Percentiles rank a stretch among this genome's conserved stretches.
These are phyloP conservation scores for Syncephalastrum contaminatum DNA, from an alignment of 371 early-diverging fungal species.

Conservation along the genomic window DNA sequence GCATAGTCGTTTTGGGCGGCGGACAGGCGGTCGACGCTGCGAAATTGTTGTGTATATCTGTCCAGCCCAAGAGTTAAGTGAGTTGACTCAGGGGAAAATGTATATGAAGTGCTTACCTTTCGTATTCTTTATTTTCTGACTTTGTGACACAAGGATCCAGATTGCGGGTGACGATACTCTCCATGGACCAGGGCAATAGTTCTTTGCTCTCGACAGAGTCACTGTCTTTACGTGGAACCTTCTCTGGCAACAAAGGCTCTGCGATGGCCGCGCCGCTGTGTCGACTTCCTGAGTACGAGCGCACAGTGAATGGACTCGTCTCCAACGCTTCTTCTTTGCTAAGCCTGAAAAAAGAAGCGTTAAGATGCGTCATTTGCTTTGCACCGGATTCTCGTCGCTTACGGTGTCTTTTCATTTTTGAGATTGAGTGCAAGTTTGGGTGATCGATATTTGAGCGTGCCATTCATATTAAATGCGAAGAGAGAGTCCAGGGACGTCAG, in stretches of 20 bases:
- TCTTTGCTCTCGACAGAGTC: constrained; percentile 21
- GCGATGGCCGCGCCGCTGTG: background rate
- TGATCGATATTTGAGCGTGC: constrained; percentile 65
- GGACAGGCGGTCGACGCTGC: constrained; percentile 33
- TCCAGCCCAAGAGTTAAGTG: background rate
- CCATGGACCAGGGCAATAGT: constrained; percentile 39
- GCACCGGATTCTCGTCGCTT: constrained; percentile 25
- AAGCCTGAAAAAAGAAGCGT: constrained; percentile 14
- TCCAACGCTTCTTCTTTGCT: constrained; percentile 36
- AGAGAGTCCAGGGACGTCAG: constrained; percentile 73
- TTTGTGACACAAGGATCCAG: constrained; percentile 57
- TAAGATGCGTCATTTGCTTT: background rate
- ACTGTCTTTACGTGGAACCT: constrained; percentile 20
- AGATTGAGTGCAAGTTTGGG: constrained; percentile 21
- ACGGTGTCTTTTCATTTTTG: constrained; percentile 6
- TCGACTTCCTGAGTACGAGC: constrained; percentile 9
- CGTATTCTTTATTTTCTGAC: constrained; percentile 58
- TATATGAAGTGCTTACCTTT: constrained; percentile 35
- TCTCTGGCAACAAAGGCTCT: constrained; percentile 8
- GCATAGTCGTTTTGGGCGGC: constrained; percentile 23
- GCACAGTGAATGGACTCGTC: constrained; percentile 55
- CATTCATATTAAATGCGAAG: constrained; percentile 86
- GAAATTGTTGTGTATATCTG: constrained; percentile 58
- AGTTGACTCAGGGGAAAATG: background rate
- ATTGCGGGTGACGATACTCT: constrained; percentile 50